Conservation (phyloP, 352 stramenopile species). For the Aphanomyces invadans region DNA sequence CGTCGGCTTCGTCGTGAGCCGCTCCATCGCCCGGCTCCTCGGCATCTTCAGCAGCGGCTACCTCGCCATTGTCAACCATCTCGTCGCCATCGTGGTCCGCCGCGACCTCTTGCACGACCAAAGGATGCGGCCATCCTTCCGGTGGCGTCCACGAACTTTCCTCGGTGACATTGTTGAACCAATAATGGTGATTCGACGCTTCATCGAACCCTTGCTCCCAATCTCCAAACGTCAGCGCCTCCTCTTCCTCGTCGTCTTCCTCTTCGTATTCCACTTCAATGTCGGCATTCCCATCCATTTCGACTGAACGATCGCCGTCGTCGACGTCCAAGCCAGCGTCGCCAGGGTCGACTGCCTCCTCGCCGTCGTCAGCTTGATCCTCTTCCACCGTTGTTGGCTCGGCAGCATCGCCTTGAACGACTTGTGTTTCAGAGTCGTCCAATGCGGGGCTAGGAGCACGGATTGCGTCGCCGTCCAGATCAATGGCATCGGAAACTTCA, state of each 20-base stretch:
- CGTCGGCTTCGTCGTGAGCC: neutral
- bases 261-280: conserved; percentile 34
- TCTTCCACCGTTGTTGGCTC: no score
- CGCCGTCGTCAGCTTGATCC: neutral
- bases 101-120: conserved; percentile 36
- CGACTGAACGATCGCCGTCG: conserved; percentile 13
- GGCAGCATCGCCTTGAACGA: no score
- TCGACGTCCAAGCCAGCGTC: neutral
- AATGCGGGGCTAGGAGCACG: no score
- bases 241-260: conserved; percentile 60
- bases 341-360: neutral
- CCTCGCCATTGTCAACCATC: neutral
- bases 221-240: conserved; percentile 65
- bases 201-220: conserved; percentile 83
- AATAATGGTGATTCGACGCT: conserved; percentile 79
- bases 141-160: conserved; percentile 74
- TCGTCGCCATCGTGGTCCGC: neutral
- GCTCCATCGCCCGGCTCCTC: no score
- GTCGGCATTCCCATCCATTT: conserved; percentile 19
- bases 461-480: no score
- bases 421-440: no score
- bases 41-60: neutral
- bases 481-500: no score
- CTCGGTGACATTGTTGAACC: conserved; percentile 77
- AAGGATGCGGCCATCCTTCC: conserved; percentile 62